phyloP scores from a whole-genome alignment of 2,329 filamentous ascomycete species.

The Triangularia setosa region DNA sequence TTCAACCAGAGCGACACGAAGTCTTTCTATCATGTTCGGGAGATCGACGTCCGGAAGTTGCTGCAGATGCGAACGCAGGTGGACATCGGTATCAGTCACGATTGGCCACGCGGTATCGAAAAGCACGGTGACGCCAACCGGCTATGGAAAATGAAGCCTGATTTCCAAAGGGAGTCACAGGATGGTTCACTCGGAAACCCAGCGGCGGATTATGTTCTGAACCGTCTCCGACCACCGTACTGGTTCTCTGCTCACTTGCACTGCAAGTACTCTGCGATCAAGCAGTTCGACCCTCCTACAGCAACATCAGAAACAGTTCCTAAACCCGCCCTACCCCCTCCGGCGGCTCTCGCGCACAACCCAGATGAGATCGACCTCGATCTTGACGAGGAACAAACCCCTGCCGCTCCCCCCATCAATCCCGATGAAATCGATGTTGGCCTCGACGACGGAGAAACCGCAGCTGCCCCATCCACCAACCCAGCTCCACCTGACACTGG shows the following conservation, averaged over 20 bases:
- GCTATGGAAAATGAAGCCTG: slow-evolving; percentile 69
- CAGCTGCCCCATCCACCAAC: slow-evolving; percentile 17
- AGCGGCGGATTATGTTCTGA: slow-evolving; percentile 75
- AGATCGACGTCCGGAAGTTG: slow-evolving; percentile 86
- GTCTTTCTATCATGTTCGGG: slow-evolving; percentile 84
- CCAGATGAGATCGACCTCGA: slow-evolving; percentile 25
- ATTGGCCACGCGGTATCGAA: slow-evolving; percentile 88
- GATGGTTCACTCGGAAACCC: slow-evolving; percentile 73
- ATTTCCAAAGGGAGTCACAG: slow-evolving; percentile 71
- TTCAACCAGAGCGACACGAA: slow-evolving; percentile 74
- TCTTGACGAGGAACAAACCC: neutral
- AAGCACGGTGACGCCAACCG: slow-evolving; percentile 64
- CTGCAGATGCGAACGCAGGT: slow-evolving; percentile 81
- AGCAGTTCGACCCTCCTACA: slow-evolving; percentile 42
- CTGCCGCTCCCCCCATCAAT: neutral
- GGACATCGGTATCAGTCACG: slow-evolving; percentile 88
- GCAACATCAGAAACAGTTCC: slow-evolving; percentile 19
- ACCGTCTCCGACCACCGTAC: slow-evolving; percentile 73
- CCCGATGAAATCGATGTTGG: slow-evolving; percentile 12
- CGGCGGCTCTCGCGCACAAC: slow-evolving; percentile 3
- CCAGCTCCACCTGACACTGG: slow-evolving; percentile 25
- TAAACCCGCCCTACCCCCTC: neutral
- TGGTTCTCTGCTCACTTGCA: slow-evolving; percentile 97
- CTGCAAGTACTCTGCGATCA: slow-evolving; percentile 74
- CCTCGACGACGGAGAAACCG: neutral